Evolutionary conservation across 176 grass and related monocot genomes (phyloP).

Genomic region (Canna indica): DNA sequence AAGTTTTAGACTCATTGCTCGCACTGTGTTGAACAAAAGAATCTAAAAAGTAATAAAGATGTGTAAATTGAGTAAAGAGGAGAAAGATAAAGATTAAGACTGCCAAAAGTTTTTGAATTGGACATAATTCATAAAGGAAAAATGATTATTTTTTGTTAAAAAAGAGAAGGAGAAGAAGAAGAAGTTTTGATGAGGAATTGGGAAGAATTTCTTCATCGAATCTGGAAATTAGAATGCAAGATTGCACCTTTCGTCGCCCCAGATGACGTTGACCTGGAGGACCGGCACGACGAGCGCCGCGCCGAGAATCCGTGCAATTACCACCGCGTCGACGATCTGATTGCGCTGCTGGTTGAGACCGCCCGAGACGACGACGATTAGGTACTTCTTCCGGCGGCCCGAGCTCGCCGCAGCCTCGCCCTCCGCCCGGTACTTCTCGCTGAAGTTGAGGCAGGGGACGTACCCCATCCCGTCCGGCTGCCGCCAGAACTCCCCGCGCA

Average conservation of each 20-base stretch:
- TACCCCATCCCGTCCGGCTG: constrained; percentile 40
- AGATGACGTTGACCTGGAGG: constrained; percentile 44
- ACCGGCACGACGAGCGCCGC: constrained; percentile 40
- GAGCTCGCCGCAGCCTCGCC: not conserved
- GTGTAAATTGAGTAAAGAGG: not conserved
- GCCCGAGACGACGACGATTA: constrained; percentile 37
- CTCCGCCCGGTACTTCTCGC: constrained; percentile 29
- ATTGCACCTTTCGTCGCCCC: constrained; percentile 49
- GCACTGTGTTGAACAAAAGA: not conserved
- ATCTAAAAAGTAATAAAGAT: not conserved
- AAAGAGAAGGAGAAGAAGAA: no score
- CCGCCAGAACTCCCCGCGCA: constrained; percentile 29
- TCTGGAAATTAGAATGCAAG: not conserved
- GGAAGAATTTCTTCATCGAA: not conserved
- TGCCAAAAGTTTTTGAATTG: no score
- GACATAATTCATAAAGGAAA: not conserved
- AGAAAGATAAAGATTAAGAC: not conserved
- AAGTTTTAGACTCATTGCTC: not conserved
- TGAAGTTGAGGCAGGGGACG: constrained; percentile 36
- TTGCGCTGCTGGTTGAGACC: constrained; percentile 46
- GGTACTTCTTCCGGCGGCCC: constrained; percentile 23
- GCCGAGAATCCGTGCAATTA: constrained; percentile 39
- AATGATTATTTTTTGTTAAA: not conserved
- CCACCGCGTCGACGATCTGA: constrained; percentile 47
- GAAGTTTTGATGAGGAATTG: no score